Evolutionary conservation across 2,329 filamentous ascomycete species (phyloP), one percentile per base, ranked within the genome.

Genomic region (Aspergillus ochraceoroseus): DNA sequence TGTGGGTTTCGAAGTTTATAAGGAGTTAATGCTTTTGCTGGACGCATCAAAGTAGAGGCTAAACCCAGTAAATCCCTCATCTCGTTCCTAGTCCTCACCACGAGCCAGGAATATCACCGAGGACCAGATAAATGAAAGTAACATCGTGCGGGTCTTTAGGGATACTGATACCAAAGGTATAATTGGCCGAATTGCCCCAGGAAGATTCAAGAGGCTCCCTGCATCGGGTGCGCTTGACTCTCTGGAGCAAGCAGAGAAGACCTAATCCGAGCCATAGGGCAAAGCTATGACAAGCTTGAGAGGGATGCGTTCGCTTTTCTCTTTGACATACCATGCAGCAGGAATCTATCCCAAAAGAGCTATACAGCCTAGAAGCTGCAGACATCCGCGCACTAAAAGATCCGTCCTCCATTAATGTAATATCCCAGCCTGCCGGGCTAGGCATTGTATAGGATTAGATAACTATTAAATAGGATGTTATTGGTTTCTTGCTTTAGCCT

Each of bases 61-160:
- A 14, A 54, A 41, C 46, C 53, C 12, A 53, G 27, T 1, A 48
- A 54, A 31, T 48, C 28, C n/a, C 35, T 32, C 52, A 54, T 54
- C 43, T 48, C 23, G 2, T 27, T 38, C 3, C 52, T 48, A 4
- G 50, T 52, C 23, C 50, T 46, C 7, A 54, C 52, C 1, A 48
- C 52, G 11, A 54, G 20, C 52, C 52, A 54, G 2, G 51, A 54
- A 35, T 55, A 54, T n/a, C 22, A 37, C 5, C 47, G 46, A 9
- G 55, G 52, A 5, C 45, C 49, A 4, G 54, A 51, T 13, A 57
- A 42, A 31, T 53, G 51, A 39, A 57, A 54, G 43, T 55, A 55
- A 57, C 23, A 30, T 56, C 48, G 25, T 43, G 38, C 7, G 54
- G 54, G 28, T 44, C 41, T 19, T 54, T 43, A 7, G 55, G 51